These are phyloP conservation scores for Suhomyces maxii DNA, from an alignment of 1,139 yeast genomes.

Conservation along the genomic window DNA sequence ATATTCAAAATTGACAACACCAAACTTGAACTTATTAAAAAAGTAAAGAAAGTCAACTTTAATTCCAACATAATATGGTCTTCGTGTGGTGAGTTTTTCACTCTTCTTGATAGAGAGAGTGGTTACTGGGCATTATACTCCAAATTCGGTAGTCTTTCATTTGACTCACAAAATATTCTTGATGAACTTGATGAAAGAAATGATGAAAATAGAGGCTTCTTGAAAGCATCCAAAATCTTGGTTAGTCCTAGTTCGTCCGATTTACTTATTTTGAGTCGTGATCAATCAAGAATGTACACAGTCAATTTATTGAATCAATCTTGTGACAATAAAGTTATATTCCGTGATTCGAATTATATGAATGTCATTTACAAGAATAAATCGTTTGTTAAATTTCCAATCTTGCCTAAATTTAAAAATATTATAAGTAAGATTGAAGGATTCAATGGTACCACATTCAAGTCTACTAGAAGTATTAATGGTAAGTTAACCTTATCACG, in stretches of 20 bases:
- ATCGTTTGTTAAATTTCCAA: constrained; percentile 29
- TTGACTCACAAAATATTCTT: constrained; percentile 22
- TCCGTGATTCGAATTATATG: constrained; percentile 31
- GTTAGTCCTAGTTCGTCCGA: constrained; percentile 30
- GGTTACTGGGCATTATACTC: constrained; percentile 38
- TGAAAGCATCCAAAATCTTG: constrained; percentile 23
- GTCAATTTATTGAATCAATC: constrained; percentile 24
- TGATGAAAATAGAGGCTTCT: constrained; percentile 21
- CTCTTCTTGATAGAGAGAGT: constrained; percentile 19
- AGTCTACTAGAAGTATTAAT: constrained; percentile 14
- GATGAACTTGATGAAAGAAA: constrained; percentile 25
- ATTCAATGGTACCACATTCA: constrained; percentile 19
- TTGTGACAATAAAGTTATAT: constrained; percentile 18
- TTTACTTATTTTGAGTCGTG: constrained; percentile 24
- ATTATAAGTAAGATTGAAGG: constrained; percentile 24
- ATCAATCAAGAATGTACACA: constrained; percentile 20
- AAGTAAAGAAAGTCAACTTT: constrained; percentile 10
- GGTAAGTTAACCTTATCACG: constrained; percentile 27
- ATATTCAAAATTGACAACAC: constrained; percentile 16
- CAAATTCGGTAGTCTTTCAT: constrained; percentile 36
- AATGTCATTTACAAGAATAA: constrained; percentile 24
- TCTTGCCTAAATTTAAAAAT: constrained; percentile 32
- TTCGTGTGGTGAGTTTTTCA: constrained; percentile 38
- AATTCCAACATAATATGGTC: constrained; percentile 29
- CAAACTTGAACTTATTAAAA: constrained; percentile 15